Percentiles rank a stretch among this genome's conserved stretches.
Conservation (phyloP, 202 grass and related monocot species). For the Eragrostis tef region DNA sequence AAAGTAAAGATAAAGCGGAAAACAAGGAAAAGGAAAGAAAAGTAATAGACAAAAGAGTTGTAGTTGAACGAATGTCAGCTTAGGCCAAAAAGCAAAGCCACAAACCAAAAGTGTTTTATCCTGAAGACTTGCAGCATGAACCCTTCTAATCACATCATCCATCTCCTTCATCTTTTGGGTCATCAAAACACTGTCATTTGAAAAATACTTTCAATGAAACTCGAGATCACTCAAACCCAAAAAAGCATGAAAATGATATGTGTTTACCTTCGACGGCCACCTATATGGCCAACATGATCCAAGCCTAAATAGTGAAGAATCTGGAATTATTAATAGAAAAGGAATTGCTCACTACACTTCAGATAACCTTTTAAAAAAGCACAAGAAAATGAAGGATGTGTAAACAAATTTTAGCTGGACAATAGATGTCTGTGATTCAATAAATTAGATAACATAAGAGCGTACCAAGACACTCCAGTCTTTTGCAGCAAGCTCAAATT, state of each 20-base stretch:
- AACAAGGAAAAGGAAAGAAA: not conserved
- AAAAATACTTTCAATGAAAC: conserved; percentile 40
- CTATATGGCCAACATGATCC: conserved; percentile 93
- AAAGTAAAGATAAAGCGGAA: no score
- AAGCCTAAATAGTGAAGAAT: conserved; percentile 94
- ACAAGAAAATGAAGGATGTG: conserved; percentile 27
- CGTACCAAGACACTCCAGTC: conserved; percentile 79
- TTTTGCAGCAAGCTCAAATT: conserved; percentile 72
- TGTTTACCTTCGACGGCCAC: conserved; percentile 74
- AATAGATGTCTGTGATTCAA: conserved; percentile 18
- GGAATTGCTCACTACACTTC: conserved; percentile 29
- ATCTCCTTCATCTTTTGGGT: conserved; percentile 90
- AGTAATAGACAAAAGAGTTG: not conserved
- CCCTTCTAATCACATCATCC: conserved; percentile 84
- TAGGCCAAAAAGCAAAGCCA: not conserved
- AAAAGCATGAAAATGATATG: conserved; percentile 31
- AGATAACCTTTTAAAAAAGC: conserved; percentile 21
- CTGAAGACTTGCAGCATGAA: conserved; percentile 59
- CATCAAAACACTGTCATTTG: conserved; percentile 78
- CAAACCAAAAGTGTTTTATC: conserved; percentile 79
- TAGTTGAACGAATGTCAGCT: no score
- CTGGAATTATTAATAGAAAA: conserved; percentile 56
- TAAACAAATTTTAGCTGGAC: conserved; percentile 5
- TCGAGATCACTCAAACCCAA: not conserved
- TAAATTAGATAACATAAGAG: conserved; percentile 33